Percentiles rank a stretch among this genome's conserved stretches.
Evolutionary conservation across 192 early-diverging fungal genomes (phyloP).

Genomic region (Paraglomus occultum): DNA sequence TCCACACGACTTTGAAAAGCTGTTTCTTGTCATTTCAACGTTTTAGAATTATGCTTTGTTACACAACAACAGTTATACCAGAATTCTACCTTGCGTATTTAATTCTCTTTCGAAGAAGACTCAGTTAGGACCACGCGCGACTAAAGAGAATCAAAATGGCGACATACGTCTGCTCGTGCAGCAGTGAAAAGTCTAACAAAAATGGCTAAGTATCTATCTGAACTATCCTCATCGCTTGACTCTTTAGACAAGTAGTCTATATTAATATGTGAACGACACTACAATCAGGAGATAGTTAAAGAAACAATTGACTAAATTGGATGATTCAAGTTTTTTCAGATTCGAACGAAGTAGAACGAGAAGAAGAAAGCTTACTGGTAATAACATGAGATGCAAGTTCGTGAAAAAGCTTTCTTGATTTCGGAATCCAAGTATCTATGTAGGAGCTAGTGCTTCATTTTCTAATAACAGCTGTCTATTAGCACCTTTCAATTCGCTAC

Average conservation of each 20-base stretch:
- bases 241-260: constrained; percentile 17
- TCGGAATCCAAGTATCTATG: constrained; percentile 4
- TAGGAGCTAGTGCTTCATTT: background rate
- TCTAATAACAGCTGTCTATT: background rate
- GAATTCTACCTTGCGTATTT: constrained; percentile 10
- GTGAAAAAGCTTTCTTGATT: constrained; percentile 4
- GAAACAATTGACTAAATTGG: background rate
- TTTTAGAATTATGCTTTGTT: background rate
- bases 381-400: background rate
- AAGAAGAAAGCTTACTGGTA: constrained; percentile 14
- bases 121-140: background rate
- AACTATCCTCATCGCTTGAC: constrained; percentile 13
- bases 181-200: constrained; percentile 1
- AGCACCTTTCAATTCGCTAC: background rate
- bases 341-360: background rate
- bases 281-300: constrained; percentile 4
- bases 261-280: constrained; percentile 11
- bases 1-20: constrained; percentile 13
- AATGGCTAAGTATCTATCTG: constrained; percentile 13
- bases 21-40: background rate
- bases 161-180: constrained; percentile 9
- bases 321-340: constrained; percentile 16
- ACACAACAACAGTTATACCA: background rate
- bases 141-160: constrained; percentile 7
- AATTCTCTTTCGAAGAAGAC: background rate